phyloP scores from a whole-genome alignment of 2,329 filamentous ascomycete genomes.

The Neofusicoccum umdonicola region DNA sequence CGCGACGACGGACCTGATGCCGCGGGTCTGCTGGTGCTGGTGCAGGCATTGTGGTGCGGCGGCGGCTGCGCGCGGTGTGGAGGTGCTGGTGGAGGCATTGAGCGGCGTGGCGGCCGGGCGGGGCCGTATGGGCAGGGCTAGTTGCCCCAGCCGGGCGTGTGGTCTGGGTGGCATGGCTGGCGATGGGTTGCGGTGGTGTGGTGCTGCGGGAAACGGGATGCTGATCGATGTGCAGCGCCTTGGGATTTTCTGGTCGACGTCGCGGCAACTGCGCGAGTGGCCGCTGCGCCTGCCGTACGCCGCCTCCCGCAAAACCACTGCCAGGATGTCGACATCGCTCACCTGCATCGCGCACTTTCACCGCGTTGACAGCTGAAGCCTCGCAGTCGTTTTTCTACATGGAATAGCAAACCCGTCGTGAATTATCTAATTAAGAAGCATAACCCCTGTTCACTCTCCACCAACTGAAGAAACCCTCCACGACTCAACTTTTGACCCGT shows the following conservation, averaged over 20 bases:
- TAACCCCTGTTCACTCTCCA: background rate
- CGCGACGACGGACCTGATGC: constrained; percentile 7
- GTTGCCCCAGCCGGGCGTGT: background rate
- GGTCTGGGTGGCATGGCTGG: constrained; percentile 12
- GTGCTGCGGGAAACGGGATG: no score
- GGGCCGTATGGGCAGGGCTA: background rate
- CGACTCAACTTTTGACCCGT: constrained; percentile 12
- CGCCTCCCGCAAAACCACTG: background rate
- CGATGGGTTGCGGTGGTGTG: background rate
- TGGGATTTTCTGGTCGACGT: constrained; percentile 8
- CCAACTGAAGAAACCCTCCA: background rate
- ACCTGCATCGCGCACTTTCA: background rate
- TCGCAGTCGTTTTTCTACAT: background rate
- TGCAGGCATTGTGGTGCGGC: background rate
- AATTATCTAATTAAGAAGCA: constrained; percentile 16
- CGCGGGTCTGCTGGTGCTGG: background rate
- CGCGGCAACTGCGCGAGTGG: constrained; percentile 11
- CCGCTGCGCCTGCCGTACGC: constrained; percentile 12
- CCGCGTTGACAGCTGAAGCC: background rate
- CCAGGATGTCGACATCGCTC: background rate
- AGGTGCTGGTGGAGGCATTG: constrained; percentile 6
- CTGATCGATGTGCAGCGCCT: background rate
- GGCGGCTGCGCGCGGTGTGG: background rate
- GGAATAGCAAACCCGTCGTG: background rate
- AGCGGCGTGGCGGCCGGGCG: background rate